phyloP scores from a whole-genome alignment of 345 rosid genomes.

The Eucalyptus erythrocorys region DNA sequence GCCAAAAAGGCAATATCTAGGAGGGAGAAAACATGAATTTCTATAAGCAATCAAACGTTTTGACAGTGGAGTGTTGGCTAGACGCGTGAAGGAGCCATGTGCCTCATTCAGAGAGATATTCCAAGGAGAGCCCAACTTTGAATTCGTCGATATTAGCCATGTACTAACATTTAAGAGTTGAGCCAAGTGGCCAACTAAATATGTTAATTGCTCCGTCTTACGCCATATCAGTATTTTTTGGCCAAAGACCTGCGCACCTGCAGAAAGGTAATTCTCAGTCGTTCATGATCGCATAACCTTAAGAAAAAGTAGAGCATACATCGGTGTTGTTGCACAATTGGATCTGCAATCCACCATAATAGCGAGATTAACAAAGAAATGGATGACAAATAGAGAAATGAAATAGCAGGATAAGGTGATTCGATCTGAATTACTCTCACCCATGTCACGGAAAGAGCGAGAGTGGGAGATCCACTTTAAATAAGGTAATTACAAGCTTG shows the following conservation, averaged over 20 bases:
- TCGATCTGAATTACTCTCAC: background rate
- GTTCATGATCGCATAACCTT: background rate
- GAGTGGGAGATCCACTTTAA: background rate
- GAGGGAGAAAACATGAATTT: background rate
- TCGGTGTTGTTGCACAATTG: background rate
- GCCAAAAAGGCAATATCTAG: background rate
- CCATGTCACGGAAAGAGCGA: background rate
- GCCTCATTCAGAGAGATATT: background rate
- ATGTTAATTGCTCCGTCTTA: background rate
- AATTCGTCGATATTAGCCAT: background rate
- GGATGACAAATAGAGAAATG: background rate
- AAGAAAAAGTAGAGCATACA: background rate
- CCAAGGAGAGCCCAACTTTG: background rate
- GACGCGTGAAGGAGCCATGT: background rate
- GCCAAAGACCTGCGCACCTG: background rate
- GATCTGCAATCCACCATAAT: background rate
- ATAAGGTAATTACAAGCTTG: background rate
- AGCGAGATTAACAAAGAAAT: background rate
- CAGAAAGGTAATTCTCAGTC: background rate
- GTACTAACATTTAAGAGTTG: too few relatives aligned
- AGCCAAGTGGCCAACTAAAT: background rate
- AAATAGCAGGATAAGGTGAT: background rate
- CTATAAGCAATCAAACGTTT: background rate
- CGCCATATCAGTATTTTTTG: background rate
- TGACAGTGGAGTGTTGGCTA: background rate